A percentile compares a stretch with the other conserved stretches of the same genome.
Evolutionary conservation across 2,329 filamentous ascomycete species (phyloP).

Genomic region (Aspergillus sp.): DNA sequence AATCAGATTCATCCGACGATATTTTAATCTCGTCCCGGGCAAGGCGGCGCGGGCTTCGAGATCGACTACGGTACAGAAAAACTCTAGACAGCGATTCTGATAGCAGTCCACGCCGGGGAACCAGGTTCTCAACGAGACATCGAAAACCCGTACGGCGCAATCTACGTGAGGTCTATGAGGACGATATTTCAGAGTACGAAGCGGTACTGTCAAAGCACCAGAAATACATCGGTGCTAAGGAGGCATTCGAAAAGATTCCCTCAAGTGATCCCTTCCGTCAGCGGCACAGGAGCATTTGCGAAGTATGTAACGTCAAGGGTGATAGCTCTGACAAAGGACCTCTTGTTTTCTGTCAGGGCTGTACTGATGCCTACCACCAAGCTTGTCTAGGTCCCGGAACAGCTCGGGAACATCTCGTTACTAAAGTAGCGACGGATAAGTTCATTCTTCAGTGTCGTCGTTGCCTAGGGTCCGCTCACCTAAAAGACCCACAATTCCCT

Average conservation of each 20-base stretch:
- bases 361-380: conserved; percentile 81
- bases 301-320: conserved; percentile 66
- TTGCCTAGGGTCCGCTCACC: conserved; percentile 71
- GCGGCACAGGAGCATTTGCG: conserved; percentile 73
- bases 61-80: conserved; percentile 15
- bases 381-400: conserved; percentile 76
- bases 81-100: conserved; percentile 13
- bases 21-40: conserved; percentile 21
- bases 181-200: conserved; percentile 44
- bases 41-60: conserved; percentile 21
- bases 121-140: conserved; percentile 38
- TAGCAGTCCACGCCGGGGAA: conserved; percentile 20
- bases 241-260: conserved; percentile 70
- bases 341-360: conserved; percentile 89
- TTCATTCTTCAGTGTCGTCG: conserved; percentile 91
- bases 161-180: conserved; percentile 50
- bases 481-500: conserved; percentile 72
- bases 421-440: conserved; percentile 74
- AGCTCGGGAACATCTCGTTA: conserved; percentile 82
- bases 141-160: conserved; percentile 37
- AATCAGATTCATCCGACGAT: conserved; percentile 30
- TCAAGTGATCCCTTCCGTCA: conserved; percentile 68
- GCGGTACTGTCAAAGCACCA: conserved; percentile 50
- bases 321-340: conserved; percentile 65
- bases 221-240: conserved; percentile 65